Percentiles rank a stretch among this genome's conserved stretches.
These are phyloP conservation scores for Metschnikowia koreensis DNA, from an alignment of 805 yeast genomes.

Conservation along the genomic window DNA sequence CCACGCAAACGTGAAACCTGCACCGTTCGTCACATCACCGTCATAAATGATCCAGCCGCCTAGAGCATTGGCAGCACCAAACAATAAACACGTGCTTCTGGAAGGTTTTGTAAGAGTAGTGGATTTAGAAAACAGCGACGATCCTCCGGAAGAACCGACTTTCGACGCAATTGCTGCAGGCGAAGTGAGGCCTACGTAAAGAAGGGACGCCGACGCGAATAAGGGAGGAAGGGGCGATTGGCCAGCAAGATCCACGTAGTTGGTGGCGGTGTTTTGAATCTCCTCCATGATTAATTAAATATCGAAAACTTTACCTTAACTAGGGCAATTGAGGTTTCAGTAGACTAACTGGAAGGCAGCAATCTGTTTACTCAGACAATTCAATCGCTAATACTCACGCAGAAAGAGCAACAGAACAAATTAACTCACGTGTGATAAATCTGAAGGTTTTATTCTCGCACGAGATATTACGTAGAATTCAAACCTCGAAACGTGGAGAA, in stretches of 20 bases:
- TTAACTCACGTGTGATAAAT: neutral
- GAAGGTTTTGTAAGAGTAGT: slow-evolving; percentile 33
- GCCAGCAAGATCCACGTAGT: slow-evolving; percentile 15
- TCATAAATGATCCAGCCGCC: slow-evolving; percentile 78
- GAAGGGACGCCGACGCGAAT: slow-evolving; percentile 13
- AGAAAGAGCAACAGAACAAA: neutral
- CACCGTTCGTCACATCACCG: slow-evolving; percentile 72
- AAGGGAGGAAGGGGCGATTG: slow-evolving; percentile 21
- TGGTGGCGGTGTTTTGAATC: slow-evolving; percentile 8
- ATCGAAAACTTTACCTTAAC: neutral
- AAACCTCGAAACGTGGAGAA: neutral
- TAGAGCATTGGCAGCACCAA: slow-evolving; percentile 59
- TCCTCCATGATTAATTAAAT: slow-evolving; percentile 8
- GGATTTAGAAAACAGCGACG: slow-evolving; percentile 20
- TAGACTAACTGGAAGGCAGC: no score
- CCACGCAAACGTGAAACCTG: slow-evolving; percentile 85
- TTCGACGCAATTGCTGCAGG: slow-evolving; percentile 14
- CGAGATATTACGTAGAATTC: neutral
- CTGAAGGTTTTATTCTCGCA: no score
- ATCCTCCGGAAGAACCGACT: slow-evolving; percentile 21
- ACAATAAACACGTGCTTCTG: slow-evolving; percentile 45
- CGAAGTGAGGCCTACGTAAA: slow-evolving; percentile 14
- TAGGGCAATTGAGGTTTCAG: neutral
- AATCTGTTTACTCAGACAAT: no score
- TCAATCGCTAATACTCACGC: no score